Evolutionary conservation across 2,329 filamentous ascomycete species (phyloP).

Genomic region (Teratosphaeriaceae sp.): DNA sequence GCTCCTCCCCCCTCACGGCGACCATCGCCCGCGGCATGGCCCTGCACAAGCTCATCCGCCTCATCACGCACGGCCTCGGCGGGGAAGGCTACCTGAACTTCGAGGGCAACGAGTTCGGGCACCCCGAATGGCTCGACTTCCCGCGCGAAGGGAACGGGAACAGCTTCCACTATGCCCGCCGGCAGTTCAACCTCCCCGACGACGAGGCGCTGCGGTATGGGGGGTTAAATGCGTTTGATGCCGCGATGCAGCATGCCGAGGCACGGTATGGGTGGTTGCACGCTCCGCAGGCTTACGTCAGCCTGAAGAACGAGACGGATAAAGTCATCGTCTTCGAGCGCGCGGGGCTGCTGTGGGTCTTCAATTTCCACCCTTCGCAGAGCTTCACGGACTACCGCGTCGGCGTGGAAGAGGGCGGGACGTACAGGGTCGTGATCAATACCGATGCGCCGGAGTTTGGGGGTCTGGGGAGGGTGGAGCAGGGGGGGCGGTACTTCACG

Average conservation of each 20-base stretch:
- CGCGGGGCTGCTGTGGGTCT: slow-evolving; percentile 82
- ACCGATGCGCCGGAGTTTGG: slow-evolving; percentile 72
- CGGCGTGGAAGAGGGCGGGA: slow-evolving; percentile 76
- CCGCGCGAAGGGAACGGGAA: slow-evolving; percentile 65
- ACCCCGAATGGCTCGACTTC: slow-evolving; percentile 98
- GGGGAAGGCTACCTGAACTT: slow-evolving; percentile 98
- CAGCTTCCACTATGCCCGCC: slow-evolving; percentile 47
- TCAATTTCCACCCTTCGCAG: slow-evolving; percentile 84
- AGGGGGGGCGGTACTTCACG: slow-evolving; percentile 84
- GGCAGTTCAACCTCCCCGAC: slow-evolving; percentile 88
- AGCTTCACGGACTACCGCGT: slow-evolving; percentile 92
- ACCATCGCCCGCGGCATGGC: slow-evolving; percentile 86
- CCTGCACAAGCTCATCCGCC: slow-evolving; percentile 94
- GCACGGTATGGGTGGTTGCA: slow-evolving; percentile 88
- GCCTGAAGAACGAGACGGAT: slow-evolving; percentile 85
- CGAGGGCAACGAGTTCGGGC: slow-evolving; percentile 97
- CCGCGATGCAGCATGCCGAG: slow-evolving; percentile 81
- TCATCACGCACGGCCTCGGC: slow-evolving; percentile 83
- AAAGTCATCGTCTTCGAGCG: slow-evolving; percentile 96
- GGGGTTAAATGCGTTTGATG: slow-evolving; percentile 90
- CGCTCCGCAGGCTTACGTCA: slow-evolving; percentile 80
- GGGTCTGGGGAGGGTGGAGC: slow-evolving; percentile 69
- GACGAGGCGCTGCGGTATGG: slow-evolving; percentile 80
- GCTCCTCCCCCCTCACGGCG: slow-evolving; percentile 72
- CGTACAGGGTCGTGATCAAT: slow-evolving; percentile 80